Percentiles rank a stretch among this genome's conserved stretches.
Evolutionary conservation across 345 rosid genomes (phyloP).

Genomic region (Syzygium jambos): DNA sequence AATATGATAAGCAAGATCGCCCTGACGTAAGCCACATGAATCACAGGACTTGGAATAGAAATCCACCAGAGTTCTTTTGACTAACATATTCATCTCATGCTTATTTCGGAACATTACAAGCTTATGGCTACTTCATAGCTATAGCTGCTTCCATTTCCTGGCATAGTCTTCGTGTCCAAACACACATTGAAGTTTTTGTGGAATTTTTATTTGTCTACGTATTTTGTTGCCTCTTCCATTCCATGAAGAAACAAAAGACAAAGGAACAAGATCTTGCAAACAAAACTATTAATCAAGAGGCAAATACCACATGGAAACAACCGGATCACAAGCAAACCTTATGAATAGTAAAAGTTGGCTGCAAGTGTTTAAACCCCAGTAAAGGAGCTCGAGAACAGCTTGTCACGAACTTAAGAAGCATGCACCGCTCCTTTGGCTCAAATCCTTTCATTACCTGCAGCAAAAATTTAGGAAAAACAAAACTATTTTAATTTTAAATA

Average conservation of each 20-base stretch:
- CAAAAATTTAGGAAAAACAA: not conserved
- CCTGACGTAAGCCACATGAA: not conserved
- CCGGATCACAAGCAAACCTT: slow-evolving; percentile 40
- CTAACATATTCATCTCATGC: not conserved
- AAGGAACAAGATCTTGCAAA: not conserved
- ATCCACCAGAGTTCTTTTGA: not conserved
- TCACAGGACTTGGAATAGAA: not conserved
- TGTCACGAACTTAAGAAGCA: slow-evolving; percentile 95
- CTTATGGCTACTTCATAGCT: not conserved
- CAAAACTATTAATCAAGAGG: not conserved
- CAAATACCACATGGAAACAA: not conserved
- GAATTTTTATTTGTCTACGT: not conserved
- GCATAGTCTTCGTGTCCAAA: not conserved
- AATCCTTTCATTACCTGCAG: slow-evolving; percentile 76
- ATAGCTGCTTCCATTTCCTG: not conserved
- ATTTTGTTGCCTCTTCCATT: not conserved
- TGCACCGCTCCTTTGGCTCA: slow-evolving; percentile 77
- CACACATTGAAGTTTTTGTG: not conserved
- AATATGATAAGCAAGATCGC: not conserved
- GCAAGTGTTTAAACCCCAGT: slow-evolving; percentile 90
- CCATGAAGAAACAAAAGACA: not conserved
- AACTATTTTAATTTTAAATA: not conserved
- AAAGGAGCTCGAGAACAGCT: slow-evolving; percentile 97
- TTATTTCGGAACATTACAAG: not conserved
- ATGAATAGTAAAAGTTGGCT: slow-evolving; percentile 87